A percentile compares a stretch with the other conserved stretches of the same genome.
Evolutionary conservation across 805 yeast species (phyloP).

Genomic region (Metschnikowia kofuensis): DNA sequence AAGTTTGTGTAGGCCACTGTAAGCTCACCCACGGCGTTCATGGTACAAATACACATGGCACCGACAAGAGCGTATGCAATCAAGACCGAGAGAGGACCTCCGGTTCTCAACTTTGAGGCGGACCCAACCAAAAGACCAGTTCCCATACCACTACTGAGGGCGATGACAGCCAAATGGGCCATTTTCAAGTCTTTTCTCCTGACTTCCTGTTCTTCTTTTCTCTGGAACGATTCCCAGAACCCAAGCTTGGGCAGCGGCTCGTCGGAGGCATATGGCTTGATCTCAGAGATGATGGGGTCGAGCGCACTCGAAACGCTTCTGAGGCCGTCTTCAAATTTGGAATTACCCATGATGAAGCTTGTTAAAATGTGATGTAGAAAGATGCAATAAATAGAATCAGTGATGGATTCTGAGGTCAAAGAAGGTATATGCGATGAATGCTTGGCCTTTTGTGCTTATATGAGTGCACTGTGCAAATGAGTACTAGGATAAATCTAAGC

Average conservation of each 20-base stretch:
- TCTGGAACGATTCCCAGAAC: conserved; percentile 17
- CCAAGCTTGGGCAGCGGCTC: conserved; percentile 4
- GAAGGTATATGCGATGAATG: too few species aligned
- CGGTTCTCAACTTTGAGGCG: conserved; percentile 26
- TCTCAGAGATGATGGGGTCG: conserved; percentile 19
- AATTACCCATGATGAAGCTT: conserved; percentile 1
- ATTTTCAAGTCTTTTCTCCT: conserved; percentile 16
- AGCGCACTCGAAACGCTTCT: conserved; percentile 8
- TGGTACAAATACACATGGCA: conserved; percentile 29
- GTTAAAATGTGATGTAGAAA: not conserved
- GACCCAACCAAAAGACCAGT: conserved; percentile 44
- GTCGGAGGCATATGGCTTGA: conserved; percentile 10
- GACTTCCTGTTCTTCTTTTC: conserved; percentile 12
- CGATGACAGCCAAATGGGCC: conserved; percentile 33
- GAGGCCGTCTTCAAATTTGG: conserved; percentile 6
- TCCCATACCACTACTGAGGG: conserved; percentile 38
- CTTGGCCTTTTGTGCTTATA: too few species aligned
- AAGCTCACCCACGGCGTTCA: conserved; percentile 46
- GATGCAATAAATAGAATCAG: not conserved
- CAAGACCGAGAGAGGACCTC: conserved; percentile 25
- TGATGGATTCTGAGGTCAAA: too few species aligned
- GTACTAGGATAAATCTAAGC: not conserved
- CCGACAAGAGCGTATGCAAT: conserved; percentile 25
- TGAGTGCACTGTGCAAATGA: not conserved
- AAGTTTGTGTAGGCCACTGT: conserved; percentile 57